phyloP scores from a whole-genome alignment of 148 eudicot species.

The Heliamphora exappendiculata region DNA sequence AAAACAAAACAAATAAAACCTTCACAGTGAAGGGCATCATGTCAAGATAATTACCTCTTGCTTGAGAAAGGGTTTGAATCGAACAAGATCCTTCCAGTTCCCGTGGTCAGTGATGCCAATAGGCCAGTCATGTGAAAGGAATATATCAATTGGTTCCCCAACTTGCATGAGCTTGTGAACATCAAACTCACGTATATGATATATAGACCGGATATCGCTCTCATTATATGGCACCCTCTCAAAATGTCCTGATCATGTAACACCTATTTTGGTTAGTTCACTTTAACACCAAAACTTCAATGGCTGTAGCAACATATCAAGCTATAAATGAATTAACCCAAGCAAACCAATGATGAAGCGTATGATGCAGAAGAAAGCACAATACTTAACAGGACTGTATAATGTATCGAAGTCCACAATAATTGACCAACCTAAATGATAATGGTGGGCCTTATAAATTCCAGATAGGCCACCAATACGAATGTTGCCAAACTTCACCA shows the following conservation, averaged over 20 bases:
- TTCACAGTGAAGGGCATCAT: not conserved
- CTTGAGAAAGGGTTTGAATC: conserved; percentile 52
- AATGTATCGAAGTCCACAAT: not conserved
- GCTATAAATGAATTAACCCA: not conserved
- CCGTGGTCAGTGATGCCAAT: conserved; percentile 83
- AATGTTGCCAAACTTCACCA: conserved; percentile 84
- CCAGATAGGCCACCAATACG: conserved; percentile 98
- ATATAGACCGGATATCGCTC: conserved; percentile 66
- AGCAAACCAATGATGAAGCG: not conserved
- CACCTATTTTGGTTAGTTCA: conserved; percentile 6
- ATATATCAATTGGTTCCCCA: conserved; percentile 80
- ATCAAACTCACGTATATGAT: conserved; percentile 94
- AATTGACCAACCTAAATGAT: conserved; percentile 53
- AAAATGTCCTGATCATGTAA: conserved; percentile 65
- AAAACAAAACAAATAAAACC: not conserved
- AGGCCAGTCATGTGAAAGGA: conserved; percentile 99
- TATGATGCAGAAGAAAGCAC: not conserved
- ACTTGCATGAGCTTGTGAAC: conserved; percentile 91
- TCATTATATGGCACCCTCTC: conserved; percentile 84
- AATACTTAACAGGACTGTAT: not conserved
- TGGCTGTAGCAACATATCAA: not conserved
- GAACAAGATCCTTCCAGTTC: conserved; percentile 56
- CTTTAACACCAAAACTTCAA: not conserved
- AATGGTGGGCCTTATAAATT: conserved; percentile 71
- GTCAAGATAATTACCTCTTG: conserved; percentile 50